Evolutionary conservation across 192 early-diverging fungal genomes (phyloP).

Genomic region (Dissophora globulifera): DNA sequence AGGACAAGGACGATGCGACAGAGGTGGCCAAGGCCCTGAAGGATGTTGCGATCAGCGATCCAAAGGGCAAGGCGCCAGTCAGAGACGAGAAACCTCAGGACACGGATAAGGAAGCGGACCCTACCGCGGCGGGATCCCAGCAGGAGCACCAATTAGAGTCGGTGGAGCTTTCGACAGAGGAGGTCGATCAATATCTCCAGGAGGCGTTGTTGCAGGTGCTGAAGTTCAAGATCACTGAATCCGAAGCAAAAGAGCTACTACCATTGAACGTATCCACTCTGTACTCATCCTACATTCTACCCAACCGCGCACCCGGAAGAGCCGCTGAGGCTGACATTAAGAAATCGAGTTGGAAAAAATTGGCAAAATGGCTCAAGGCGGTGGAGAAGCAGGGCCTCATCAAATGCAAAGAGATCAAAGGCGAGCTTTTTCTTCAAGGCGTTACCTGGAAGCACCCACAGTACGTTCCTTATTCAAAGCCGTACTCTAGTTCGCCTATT

Average conservation of each 20-base stretch:
- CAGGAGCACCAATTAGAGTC: conserved; percentile 5
- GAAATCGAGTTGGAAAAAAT: conserved; percentile 87
- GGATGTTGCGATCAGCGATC: background rate
- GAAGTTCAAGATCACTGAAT: conserved; percentile 69
- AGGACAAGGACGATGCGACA: background rate
- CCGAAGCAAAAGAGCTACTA: conserved; percentile 63
- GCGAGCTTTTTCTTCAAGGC: conserved; percentile 67
- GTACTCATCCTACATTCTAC: conserved; percentile 81
- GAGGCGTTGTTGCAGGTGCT: conserved; percentile 75
- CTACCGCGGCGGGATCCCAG: no score
- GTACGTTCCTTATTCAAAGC: conserved; percentile 46
- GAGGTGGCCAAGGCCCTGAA: conserved; percentile 3
- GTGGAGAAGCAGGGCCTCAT: conserved; percentile 87
- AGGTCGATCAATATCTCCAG: conserved; percentile 83
- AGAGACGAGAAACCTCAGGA: background rate
- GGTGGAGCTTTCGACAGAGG: conserved; percentile 49
- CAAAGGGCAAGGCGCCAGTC: conserved; percentile 5
- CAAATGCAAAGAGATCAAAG: conserved; percentile 82
- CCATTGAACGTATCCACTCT: conserved; percentile 82
- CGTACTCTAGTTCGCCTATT: no score
- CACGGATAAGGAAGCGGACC: background rate
- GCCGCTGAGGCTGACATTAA: conserved; percentile 79
- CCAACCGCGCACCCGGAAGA: conserved; percentile 65
- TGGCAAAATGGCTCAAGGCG: conserved; percentile 88
- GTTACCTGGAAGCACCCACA: conserved; percentile 72